Evolutionary conservation across 2,329 filamentous ascomycete species (phyloP).

Genomic region (Iodosphaeria phyllophila): DNA sequence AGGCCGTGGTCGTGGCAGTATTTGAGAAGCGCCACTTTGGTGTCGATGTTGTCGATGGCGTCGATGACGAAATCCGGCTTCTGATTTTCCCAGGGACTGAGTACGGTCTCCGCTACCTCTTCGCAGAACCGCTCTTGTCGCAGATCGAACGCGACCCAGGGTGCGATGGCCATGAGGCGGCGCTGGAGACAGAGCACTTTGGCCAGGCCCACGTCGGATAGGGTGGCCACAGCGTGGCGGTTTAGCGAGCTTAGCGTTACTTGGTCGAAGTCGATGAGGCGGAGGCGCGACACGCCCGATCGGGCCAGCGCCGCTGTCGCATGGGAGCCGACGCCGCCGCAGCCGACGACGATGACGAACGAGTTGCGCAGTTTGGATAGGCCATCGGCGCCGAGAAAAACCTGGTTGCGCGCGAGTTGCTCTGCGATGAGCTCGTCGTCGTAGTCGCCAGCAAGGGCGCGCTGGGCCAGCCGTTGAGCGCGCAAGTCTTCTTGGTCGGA

Average conservation of each 20-base stretch:
- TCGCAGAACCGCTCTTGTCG: slow-evolving; percentile 68
- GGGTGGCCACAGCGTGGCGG: slow-evolving; percentile 83
- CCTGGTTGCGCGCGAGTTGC: slow-evolving; percentile 41
- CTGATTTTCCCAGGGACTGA: slow-evolving; percentile 48
- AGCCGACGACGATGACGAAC: slow-evolving; percentile 80
- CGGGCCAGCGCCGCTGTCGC: slow-evolving; percentile 70
- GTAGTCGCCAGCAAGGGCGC: slow-evolving; percentile 44
- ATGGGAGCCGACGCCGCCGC: slow-evolving; percentile 89
- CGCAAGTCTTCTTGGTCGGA: slow-evolving; percentile 42
- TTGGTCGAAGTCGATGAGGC: slow-evolving; percentile 93
- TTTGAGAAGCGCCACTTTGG: slow-evolving; percentile 76
- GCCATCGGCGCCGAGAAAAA: slow-evolving; percentile 52
- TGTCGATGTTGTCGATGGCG: slow-evolving; percentile 96
- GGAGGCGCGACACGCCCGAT: slow-evolving; percentile 73
- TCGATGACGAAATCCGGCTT: slow-evolving; percentile 82
- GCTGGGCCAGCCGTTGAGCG: slow-evolving; percentile 36
- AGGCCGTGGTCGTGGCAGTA: slow-evolving; percentile 68
- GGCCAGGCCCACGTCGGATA: slow-evolving; percentile 80
- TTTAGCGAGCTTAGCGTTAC: slow-evolving; percentile 89
- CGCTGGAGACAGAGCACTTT: slow-evolving; percentile 77
- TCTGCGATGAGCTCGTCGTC: slow-evolving; percentile 76
- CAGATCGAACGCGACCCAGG: slow-evolving; percentile 83
- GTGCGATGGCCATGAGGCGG: slow-evolving; percentile 67
- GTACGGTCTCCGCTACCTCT: slow-evolving; percentile 41
- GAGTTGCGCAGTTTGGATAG: slow-evolving; percentile 61